phyloP scores from a whole-genome alignment of 2,329 filamentous ascomycete species.

The Verticillium longisporum region DNA sequence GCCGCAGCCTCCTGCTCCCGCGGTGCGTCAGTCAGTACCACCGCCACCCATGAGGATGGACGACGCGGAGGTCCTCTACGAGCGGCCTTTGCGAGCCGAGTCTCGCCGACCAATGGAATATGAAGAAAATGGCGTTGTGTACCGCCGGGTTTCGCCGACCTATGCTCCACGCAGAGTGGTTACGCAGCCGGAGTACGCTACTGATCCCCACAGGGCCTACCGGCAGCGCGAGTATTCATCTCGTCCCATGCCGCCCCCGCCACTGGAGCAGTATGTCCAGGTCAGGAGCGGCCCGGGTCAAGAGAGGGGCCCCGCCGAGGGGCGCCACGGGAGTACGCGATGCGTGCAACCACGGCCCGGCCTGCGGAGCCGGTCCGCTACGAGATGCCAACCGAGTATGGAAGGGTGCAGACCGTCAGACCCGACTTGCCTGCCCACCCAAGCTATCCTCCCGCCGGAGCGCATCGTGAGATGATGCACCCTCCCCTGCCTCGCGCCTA shows the following conservation, averaged over 20 bases:
- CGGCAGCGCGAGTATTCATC: constrained; percentile 52
- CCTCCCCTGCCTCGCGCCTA: constrained; percentile 16
- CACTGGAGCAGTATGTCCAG: constrained; percentile 38
- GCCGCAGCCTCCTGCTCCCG: constrained; percentile 25
- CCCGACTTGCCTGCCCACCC: constrained; percentile 29
- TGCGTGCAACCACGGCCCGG: constrained; percentile 51
- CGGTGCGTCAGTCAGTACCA: constrained; percentile 46
- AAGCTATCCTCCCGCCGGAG: constrained; percentile 38
- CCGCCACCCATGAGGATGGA: constrained; percentile 31
- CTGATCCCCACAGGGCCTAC: constrained; percentile 46
- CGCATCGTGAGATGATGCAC: constrained; percentile 23
- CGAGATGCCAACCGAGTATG: constrained; percentile 33
- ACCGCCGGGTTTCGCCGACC: constrained; percentile 43
- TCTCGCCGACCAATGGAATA: constrained; percentile 41
- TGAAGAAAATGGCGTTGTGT: constrained; percentile 43
- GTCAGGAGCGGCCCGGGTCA: constrained; percentile 14
- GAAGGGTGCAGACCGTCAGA: constrained; percentile 32
- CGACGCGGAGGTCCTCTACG: constrained; percentile 57
- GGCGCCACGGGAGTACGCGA: constrained; percentile 43
- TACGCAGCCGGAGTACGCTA: constrained; percentile 53
- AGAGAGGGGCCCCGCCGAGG: constrained; percentile 36
- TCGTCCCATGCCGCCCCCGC: constrained; percentile 34
- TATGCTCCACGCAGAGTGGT: constrained; percentile 50
- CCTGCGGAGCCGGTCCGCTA: constrained; percentile 40
- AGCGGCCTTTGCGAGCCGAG: constrained; percentile 49